Percentiles rank a stretch among this genome's conserved stretches.
Evolutionary conservation across 352 stramenopile species (phyloP).

Genomic region (Phytophthora colocasiae): DNA sequence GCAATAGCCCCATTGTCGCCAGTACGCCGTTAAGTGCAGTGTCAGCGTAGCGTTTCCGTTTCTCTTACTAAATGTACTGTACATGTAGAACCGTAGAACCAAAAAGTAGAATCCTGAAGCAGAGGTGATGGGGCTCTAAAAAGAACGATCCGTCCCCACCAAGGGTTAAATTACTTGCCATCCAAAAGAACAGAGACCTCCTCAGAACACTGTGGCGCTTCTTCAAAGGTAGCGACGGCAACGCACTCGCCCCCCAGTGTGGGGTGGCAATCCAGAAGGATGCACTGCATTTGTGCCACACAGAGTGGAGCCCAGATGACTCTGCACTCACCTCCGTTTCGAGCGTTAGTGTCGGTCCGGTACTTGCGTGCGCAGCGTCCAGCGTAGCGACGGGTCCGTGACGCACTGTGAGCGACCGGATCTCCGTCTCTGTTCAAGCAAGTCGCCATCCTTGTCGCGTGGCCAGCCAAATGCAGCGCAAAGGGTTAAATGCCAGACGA

Average conservation of each 20-base stretch:
- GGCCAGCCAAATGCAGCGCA: conserved; percentile 28
- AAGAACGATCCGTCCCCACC: conserved; percentile 4
- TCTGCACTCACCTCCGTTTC: conserved; percentile 21
- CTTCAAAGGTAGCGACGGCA: conserved; percentile 6
- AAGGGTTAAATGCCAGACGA: conserved; percentile 36
- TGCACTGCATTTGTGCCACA: conserved; percentile 1
- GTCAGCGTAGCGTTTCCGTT: conserved; percentile 23
- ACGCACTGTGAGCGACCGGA: conserved; percentile 27
- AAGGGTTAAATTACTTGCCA: background rate
- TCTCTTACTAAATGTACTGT: conserved; percentile 6
- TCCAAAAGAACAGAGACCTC: background rate
- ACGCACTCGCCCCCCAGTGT: conserved; percentile 4
- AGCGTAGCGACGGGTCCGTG: conserved; percentile 35
- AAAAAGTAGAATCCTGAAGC: conserved; percentile 37
- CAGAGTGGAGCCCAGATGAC: no score
- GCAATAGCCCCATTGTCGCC: conserved; percentile 5
- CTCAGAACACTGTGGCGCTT: conserved; percentile 7
- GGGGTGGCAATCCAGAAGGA: conserved; percentile 10
- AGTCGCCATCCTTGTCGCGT: conserved; percentile 41
- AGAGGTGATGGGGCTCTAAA: conserved; percentile 11
- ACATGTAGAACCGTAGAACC: conserved; percentile 11
- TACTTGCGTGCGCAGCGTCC: conserved; percentile 34
- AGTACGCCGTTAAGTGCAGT: conserved; percentile 17
- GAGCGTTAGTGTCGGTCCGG: conserved; percentile 16
- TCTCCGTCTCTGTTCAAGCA: conserved; percentile 30